These are phyloP conservation scores for Senna siamea DNA, from an alignment of 306 rosid species.

Conservation along the genomic window DNA sequence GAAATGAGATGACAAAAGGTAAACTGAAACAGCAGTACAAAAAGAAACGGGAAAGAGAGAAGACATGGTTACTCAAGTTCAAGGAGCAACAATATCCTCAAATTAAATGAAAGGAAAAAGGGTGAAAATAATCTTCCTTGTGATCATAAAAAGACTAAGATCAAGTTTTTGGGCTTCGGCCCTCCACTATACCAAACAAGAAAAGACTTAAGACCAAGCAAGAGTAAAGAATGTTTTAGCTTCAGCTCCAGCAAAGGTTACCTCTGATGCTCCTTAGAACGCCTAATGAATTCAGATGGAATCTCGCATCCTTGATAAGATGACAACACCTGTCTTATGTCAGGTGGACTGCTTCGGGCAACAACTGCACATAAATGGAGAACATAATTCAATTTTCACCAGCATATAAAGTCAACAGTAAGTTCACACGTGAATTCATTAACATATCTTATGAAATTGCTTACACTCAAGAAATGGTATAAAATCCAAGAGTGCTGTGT, in stretches of 20 bases:
- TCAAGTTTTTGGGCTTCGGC: no score
- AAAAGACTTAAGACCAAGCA: no score
- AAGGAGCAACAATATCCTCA: not conserved
- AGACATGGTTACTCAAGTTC: not conserved
- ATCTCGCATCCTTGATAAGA: slow-evolving; percentile 86
- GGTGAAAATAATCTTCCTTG: not conserved
- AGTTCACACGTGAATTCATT: slow-evolving; percentile 12
- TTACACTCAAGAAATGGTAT: slow-evolving; percentile 96
- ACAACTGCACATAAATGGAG: slow-evolving; percentile 69
- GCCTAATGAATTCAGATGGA: slow-evolving; percentile 83
- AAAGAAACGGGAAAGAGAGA: no score
- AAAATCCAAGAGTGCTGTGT: slow-evolving; percentile 85
- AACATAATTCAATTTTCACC: slow-evolving; percentile 30
- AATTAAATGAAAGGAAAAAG: not conserved
- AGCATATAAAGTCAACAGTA: slow-evolving; percentile 20
- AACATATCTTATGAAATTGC: slow-evolving; percentile 38
- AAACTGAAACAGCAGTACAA: not conserved
- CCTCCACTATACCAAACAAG: no score
- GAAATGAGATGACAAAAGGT: no score
- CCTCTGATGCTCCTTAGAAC: slow-evolving; percentile 84
- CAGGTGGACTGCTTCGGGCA: slow-evolving; percentile 87
- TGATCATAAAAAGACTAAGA: not conserved
- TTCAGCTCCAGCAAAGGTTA: slow-evolving; percentile 25
- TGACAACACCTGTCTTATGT: slow-evolving; percentile 80
- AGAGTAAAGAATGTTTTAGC: not conserved